Percentiles rank a stretch among this genome's conserved stretches.
Conservation (phyloP, 2,329 filamentous ascomycete genomes). For the Epichloe sibirici region DNA sequence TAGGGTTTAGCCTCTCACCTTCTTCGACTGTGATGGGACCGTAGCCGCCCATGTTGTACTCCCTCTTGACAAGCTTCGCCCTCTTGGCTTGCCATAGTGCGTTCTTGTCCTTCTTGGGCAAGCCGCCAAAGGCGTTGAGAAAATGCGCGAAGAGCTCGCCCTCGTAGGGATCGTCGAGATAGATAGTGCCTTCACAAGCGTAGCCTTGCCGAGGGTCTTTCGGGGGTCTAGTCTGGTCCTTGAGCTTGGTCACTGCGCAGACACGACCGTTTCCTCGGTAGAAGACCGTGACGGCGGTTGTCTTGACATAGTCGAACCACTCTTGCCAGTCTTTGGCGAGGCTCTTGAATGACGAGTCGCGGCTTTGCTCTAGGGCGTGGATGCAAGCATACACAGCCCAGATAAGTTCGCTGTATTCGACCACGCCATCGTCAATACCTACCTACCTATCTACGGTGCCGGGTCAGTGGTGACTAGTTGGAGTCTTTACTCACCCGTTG, state of each 20-base stretch:
- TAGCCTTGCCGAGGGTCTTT: constrained; percentile 18
- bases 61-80: constrained; percentile 22
- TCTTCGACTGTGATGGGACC: constrained; percentile 30
- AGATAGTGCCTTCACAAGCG: constrained; percentile 21
- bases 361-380: constrained; percentile 21
- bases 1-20: constrained; percentile 10
- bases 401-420: constrained; percentile 22
- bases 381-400: constrained; percentile 31
- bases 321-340: constrained; percentile 24
- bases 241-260: constrained; percentile 26
- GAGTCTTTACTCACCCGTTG: constrained; percentile 21
- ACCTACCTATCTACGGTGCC: too few species aligned
- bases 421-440: background rate
- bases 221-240: constrained; percentile 21
- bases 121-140: constrained; percentile 24
- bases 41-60: constrained; percentile 23
- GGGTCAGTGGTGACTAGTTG: background rate
- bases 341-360: constrained; percentile 11
- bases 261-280: constrained; percentile 25
- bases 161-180: constrained; percentile 30
- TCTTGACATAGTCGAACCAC: constrained; percentile 28
- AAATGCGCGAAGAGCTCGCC: constrained; percentile 30
- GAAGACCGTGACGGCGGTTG: constrained; percentile 24
- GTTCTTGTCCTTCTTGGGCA: constrained; percentile 21
- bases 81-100: constrained; percentile 26